These are phyloP conservation scores for Raphanus hybrid DNA, from an alignment of 441 rosid species.

Conservation along the genomic window DNA sequence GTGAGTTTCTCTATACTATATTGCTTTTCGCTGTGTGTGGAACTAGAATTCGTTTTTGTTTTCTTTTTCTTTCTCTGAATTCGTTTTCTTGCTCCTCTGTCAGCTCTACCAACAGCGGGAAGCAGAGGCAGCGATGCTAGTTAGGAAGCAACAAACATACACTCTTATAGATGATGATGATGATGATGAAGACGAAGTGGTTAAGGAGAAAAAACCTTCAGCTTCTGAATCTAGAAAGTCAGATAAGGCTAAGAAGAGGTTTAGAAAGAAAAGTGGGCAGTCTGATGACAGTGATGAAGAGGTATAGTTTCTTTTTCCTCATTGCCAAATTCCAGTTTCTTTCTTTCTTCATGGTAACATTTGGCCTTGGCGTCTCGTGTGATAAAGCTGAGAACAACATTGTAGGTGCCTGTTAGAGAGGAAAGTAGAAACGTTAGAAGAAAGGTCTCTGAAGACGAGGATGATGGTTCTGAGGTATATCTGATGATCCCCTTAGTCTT, in stretches of 20 bases:
- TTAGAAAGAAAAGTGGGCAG: slow-evolving; percentile 75
- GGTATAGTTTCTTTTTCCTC: slow-evolving; percentile 52
- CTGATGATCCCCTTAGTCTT: not conserved
- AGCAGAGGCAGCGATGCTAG: slow-evolving; percentile 86
- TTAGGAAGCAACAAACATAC: slow-evolving; percentile 72
- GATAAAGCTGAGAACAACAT: slow-evolving; percentile 32
- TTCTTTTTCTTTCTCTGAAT: not conserved
- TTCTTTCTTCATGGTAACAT: slow-evolving; percentile 36
- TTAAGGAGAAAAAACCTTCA: slow-evolving; percentile 46
- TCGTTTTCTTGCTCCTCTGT: not conserved
- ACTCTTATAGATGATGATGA: slow-evolving; percentile 81
- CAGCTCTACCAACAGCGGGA: slow-evolving; percentile 85
- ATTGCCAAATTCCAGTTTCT: slow-evolving; percentile 26
- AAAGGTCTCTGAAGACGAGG: slow-evolving; percentile 59
- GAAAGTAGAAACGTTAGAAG: slow-evolving; percentile 64
- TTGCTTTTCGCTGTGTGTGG: not conserved
- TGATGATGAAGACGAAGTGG: slow-evolving; percentile 47
- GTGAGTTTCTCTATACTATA: slow-evolving; percentile 52
- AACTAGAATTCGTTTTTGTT: not conserved
- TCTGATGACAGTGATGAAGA: slow-evolving; percentile 79
- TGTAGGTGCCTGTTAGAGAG: slow-evolving; percentile 58
- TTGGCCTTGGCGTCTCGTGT: slow-evolving; percentile 31
- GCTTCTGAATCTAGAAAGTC: slow-evolving; percentile 53
- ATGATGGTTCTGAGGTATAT: slow-evolving; percentile 89
- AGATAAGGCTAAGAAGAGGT: slow-evolving; percentile 65